Evolutionary conservation across 352 stramenopile genomes (phyloP).

Genomic region (Thalassiosira livingstoniorum): DNA sequence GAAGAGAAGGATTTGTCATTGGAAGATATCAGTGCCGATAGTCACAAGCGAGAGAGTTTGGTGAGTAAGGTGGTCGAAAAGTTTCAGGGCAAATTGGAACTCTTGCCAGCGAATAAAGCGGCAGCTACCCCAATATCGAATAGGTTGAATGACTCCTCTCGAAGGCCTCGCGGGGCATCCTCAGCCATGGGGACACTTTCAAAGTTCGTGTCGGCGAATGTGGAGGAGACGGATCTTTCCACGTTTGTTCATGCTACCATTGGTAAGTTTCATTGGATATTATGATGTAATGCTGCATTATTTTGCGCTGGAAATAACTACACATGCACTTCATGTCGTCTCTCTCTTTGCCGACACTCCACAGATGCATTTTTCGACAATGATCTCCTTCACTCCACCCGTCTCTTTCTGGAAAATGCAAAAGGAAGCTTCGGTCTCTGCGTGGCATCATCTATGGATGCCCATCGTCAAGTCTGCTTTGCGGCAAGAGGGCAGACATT

Average conservation of each 20-base stretch:
- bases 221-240: constrained; percentile 32
- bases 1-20: constrained; percentile 13
- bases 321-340: too few relatives aligned
- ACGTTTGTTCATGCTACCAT: constrained; percentile 67
- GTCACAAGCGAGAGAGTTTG: constrained; percentile 22
- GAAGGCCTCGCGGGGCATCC: background rate
- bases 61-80: constrained; percentile 4
- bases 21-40: constrained; percentile 26
- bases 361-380: constrained; percentile 86
- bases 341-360: too few relatives aligned
- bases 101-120: background rate
- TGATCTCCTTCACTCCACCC: constrained; percentile 73
- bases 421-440: constrained; percentile 79
- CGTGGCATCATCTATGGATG: constrained; percentile 73
- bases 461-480: constrained; percentile 75
- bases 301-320: too few relatives aligned
- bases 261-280: too few relatives aligned
- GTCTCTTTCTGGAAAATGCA: constrained; percentile 73
- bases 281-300: too few relatives aligned
- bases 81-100: constrained; percentile 19
- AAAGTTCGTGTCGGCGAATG: constrained; percentile 40
- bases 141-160: constrained; percentile 13
- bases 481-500: constrained; percentile 69
- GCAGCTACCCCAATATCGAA: too few relatives aligned
- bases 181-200: constrained; percentile 15